phyloP scores from a whole-genome alignment of 1,284 basidiomycete genomes.

The Irpex rosettiformis region DNA sequence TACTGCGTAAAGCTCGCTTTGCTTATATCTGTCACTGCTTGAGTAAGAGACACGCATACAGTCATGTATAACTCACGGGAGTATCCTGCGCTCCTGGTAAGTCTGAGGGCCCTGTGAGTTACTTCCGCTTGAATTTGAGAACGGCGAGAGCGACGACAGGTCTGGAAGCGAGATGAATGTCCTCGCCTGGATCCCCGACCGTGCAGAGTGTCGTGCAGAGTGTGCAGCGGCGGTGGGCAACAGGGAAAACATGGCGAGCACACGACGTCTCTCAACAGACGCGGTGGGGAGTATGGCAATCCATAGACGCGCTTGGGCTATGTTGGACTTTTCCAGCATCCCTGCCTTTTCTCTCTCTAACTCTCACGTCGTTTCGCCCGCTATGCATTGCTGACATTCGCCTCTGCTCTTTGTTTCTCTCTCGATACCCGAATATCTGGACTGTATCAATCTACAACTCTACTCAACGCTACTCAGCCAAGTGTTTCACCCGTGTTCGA shows the following conservation, averaged over 20 bases:
- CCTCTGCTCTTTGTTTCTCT: conserved; percentile 3
- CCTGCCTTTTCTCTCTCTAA: not conserved
- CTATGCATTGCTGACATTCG: conserved; percentile 7
- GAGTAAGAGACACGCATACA: conserved; percentile 15
- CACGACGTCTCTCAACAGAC: not conserved
- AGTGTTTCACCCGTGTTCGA: not conserved
- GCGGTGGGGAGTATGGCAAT: not conserved
- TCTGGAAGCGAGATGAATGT: conserved; percentile 34
- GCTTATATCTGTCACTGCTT: conserved; percentile 52
- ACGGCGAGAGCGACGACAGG: conserved; percentile 38
- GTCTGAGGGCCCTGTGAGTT: conserved; percentile 31
- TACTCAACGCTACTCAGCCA: not conserved
- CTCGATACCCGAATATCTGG: not conserved
- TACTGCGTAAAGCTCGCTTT: conserved; percentile 77
- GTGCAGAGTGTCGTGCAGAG: not conserved
- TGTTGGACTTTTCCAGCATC: conserved; percentile 1
- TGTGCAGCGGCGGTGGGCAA: not conserved
- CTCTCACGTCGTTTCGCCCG: not conserved
- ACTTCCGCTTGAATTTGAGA: conserved; percentile 24
- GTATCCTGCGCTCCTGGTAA: conserved; percentile 64
- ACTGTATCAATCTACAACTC: not conserved
- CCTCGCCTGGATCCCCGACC: conserved; percentile 23
- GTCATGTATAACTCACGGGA: conserved; percentile 55
- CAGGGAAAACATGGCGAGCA: not conserved
- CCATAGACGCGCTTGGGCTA: not conserved